Evolutionary conservation across 2,329 filamentous ascomycete species (phyloP).

Genomic region (Metarhizium album): DNA sequence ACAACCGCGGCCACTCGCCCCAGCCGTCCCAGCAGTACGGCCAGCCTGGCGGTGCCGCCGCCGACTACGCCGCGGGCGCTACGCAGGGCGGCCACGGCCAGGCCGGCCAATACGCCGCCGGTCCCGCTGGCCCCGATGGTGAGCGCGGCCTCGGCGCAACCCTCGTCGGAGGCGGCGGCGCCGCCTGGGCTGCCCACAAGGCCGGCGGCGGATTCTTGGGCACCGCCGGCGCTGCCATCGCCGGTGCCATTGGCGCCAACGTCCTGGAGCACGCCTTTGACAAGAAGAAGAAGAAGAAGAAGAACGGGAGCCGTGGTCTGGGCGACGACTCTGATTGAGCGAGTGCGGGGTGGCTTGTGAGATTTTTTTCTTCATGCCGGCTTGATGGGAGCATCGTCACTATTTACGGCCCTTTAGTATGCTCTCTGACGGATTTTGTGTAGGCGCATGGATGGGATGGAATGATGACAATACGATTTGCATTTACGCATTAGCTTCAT

Average conservation of each 20-base stretch:
- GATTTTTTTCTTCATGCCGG: background rate
- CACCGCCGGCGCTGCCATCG: conserved; percentile 38
- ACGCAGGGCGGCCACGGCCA: conserved; percentile 9
- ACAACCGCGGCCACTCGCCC: conserved; percentile 9
- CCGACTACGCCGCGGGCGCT: conserved; percentile 11
- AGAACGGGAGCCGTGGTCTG: conserved; percentile 10
- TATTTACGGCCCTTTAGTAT: background rate
- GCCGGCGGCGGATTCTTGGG: conserved; percentile 41
- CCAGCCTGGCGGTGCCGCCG: conserved; percentile 14
- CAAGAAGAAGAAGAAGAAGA: conserved; percentile 23
- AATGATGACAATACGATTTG: background rate
- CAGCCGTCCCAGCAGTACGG: conserved; percentile 8
- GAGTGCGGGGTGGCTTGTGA: background rate
- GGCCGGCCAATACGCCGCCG: conserved; percentile 10
- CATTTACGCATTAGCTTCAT: background rate
- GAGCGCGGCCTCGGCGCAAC: conserved; percentile 48
- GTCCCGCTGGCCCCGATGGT: conserved; percentile 18
- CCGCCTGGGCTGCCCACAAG: conserved; percentile 43
- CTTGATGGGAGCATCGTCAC: background rate
- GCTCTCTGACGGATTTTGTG: background rate
- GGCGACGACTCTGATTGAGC: conserved; percentile 18
- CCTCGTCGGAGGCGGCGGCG: conserved; percentile 40
- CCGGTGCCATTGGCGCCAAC: conserved; percentile 46
- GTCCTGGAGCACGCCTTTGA: conserved; percentile 33
- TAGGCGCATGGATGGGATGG: background rate